Evolutionary conservation across 179 eudicot species (phyloP).

Genomic region (Actinidia arguta): DNA sequence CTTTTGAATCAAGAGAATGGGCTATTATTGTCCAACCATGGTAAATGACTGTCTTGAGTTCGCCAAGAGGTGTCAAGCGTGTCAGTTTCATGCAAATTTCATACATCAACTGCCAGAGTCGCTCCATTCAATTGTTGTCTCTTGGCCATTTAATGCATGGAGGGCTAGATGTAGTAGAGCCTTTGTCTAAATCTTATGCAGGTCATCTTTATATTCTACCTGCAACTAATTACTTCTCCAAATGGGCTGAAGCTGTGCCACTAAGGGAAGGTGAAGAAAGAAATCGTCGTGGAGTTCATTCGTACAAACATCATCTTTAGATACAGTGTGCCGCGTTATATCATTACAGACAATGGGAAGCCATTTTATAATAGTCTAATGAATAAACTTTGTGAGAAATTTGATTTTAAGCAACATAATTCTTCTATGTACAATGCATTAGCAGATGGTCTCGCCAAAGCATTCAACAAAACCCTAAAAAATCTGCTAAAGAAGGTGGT

Average conservation of each 20-base stretch:
- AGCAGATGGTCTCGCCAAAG: slow-evolving; percentile 1
- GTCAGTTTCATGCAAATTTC: too few species aligned
- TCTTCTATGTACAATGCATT: slow-evolving; percentile 20
- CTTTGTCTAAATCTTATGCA: too few species aligned
- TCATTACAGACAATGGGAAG: slow-evolving; percentile 22
- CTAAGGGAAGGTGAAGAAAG: slow-evolving; percentile 31
- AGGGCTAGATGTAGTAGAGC: too few species aligned
- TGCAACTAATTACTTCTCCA: background rate
- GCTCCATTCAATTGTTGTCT: too few species aligned
- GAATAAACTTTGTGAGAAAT: background rate
- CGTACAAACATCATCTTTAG: slow-evolving; percentile 12
- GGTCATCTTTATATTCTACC: too few species aligned
- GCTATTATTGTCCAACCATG: too few species aligned
- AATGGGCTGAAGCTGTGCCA: slow-evolving; percentile 21
- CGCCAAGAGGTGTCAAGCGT: too few species aligned
- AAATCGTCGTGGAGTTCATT: slow-evolving; percentile 21
- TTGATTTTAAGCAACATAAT: slow-evolving; percentile 7
- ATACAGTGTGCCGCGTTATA: slow-evolving; percentile 24
- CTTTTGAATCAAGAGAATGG: too few species aligned
- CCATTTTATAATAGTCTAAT: slow-evolving; percentile 19
- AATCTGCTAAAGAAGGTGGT: slow-evolving; percentile 19
- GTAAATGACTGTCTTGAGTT: too few species aligned
- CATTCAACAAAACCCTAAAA: slow-evolving; percentile 11
- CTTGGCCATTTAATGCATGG: too few species aligned
- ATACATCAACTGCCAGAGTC: too few species aligned